Conservation (phyloP, 1,284 basidiomycete species). For the Coniferiporia sulphurascens region DNA sequence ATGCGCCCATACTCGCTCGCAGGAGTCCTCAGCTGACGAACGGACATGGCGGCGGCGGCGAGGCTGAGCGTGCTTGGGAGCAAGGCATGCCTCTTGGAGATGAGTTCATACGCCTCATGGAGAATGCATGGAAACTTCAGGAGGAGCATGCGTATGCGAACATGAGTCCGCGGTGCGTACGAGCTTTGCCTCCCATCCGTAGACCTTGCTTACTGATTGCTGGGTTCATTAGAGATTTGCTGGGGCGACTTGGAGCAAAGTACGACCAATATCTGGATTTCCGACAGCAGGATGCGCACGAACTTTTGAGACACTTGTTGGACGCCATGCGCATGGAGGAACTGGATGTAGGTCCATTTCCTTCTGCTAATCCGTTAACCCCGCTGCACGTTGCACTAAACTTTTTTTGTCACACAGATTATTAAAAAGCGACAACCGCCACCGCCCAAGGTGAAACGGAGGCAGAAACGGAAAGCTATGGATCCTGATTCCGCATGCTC, state of each 20-base stretch:
- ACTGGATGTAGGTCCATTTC: slow-evolving; percentile 59
- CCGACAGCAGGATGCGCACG: slow-evolving; percentile 92
- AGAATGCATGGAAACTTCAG: slow-evolving; percentile 58
- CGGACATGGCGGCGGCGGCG: slow-evolving; percentile 48
- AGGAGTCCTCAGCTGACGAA: slow-evolving; percentile 66
- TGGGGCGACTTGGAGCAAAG: slow-evolving; percentile 72
- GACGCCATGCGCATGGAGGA: slow-evolving; percentile 97
- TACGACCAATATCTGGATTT: slow-evolving; percentile 92
- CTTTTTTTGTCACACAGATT: slow-evolving; percentile 41
- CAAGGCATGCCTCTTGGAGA: slow-evolving; percentile 46
- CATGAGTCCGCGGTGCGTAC: slow-evolving; percentile 60
- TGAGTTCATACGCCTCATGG: slow-evolving; percentile 34
- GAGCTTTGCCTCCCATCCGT: neutral
- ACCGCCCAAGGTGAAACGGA: slow-evolving; percentile 22
- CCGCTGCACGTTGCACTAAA: too few relatives aligned
- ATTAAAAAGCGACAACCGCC: slow-evolving; percentile 71
- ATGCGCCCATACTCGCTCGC: slow-evolving; percentile 38
- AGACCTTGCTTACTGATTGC: slow-evolving; percentile 3
- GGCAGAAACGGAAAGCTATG: neutral
- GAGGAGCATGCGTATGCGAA: slow-evolving; percentile 41
- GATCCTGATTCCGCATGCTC: neutral
- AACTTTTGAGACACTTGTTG: slow-evolving; percentile 82
- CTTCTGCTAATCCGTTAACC: neutral
- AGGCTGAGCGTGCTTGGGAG: slow-evolving; percentile 46
- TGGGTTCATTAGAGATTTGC: slow-evolving; percentile 39